These are phyloP conservation scores for Thelonectria discophora DNA, from an alignment of 2,329 filamentous ascomycete genomes.

Conservation along the genomic window DNA sequence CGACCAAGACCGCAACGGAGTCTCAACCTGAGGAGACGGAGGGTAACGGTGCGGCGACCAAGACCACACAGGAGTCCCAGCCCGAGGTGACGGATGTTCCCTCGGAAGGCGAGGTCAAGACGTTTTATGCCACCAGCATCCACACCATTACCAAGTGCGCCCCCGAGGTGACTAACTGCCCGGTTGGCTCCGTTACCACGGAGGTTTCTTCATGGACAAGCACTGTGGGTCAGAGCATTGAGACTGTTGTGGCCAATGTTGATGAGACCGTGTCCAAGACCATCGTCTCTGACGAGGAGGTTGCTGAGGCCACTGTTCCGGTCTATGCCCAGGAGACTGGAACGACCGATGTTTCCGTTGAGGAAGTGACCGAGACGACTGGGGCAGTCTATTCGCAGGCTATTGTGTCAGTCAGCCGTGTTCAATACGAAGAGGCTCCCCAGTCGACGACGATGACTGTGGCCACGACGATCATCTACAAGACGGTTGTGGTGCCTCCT, in stretches of 20 bases:
- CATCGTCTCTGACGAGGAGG: conserved; percentile 19
- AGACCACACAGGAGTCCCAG: conserved; percentile 21
- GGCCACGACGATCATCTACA: conserved; percentile 26
- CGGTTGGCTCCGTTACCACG: conserved; percentile 46
- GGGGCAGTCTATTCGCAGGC: neutral
- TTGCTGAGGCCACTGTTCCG: conserved; percentile 14
- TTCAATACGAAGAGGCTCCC: neutral
- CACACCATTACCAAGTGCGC: conserved; percentile 65
- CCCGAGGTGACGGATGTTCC: conserved; percentile 27
- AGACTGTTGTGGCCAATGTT: conserved; percentile 27
- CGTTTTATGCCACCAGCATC: conserved; percentile 63
- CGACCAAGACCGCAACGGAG: conserved; percentile 24
- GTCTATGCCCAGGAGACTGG: neutral
- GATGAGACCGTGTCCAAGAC: conserved; percentile 7
- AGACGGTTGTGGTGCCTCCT: conserved; percentile 27
- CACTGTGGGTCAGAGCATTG: conserved; percentile 28
- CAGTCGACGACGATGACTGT: conserved; percentile 18
- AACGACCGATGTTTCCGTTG: conserved; percentile 9
- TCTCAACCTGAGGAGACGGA: conserved; percentile 24
- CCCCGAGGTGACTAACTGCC: conserved; percentile 61
- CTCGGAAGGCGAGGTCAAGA: conserved; percentile 41
- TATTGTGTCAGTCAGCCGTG: neutral
- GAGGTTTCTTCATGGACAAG: conserved; percentile 41
- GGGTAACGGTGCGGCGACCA: conserved; percentile 22
- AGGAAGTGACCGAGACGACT: conserved; percentile 21